phyloP scores from a whole-genome alignment of 2,329 filamentous ascomycete genomes.

The Aspergillus carbonarius region DNA sequence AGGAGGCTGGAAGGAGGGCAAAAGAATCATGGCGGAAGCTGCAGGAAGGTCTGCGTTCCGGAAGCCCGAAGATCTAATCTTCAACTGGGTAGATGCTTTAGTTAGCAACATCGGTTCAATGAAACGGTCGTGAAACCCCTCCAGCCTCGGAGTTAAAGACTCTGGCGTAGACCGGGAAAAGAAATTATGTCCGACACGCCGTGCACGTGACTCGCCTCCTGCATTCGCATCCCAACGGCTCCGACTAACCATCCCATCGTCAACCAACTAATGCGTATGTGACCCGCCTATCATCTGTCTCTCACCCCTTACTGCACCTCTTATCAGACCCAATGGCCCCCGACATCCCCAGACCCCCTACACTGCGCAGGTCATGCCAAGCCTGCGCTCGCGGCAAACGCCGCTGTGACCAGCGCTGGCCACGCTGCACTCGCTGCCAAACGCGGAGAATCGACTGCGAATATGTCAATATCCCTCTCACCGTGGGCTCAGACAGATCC shows the following conservation, averaged over 20 bases:
- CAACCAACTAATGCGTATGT: neutral
- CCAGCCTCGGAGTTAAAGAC: neutral
- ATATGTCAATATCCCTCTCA: constrained; percentile 26
- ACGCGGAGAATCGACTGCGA: constrained; percentile 22
- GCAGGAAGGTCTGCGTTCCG: constrained; percentile 1
- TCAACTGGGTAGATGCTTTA: neutral
- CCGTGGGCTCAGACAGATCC: neutral
- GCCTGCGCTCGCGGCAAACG: constrained; percentile 29
- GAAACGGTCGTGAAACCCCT: neutral
- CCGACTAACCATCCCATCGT: neutral
- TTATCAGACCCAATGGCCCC: neutral
- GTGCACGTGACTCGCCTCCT: neutral
- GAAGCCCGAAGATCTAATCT: neutral
- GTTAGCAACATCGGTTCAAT: neutral
- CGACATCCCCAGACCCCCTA: constrained; percentile 2
- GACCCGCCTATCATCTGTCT: neutral
- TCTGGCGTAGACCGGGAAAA: neutral
- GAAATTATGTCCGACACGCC: neutral
- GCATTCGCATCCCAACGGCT: neutral
- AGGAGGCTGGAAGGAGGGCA: constrained; percentile 20
- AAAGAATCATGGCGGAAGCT: constrained; percentile 22
- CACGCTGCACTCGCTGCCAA: constrained; percentile 27
- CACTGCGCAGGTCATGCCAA: constrained; percentile 30
- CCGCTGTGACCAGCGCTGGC: constrained; percentile 28
- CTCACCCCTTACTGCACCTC: neutral